phyloP scores from a whole-genome alignment of 2,329 filamentous ascomycete genomes.

The Ceratocystis huliohia region DNA sequence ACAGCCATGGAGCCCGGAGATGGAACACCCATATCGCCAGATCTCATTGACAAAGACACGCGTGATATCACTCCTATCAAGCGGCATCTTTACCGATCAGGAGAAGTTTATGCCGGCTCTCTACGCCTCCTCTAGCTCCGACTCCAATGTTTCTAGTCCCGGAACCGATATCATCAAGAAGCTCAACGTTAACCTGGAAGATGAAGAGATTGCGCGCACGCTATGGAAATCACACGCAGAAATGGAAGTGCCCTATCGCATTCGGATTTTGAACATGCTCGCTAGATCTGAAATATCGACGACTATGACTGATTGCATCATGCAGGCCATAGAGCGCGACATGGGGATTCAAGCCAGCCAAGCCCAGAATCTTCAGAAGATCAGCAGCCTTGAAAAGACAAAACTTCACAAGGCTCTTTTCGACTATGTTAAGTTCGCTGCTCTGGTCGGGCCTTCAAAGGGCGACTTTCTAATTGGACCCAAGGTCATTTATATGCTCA shows the following conservation, averaged over 20 bases:
- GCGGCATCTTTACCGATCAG: slow-evolving; percentile 69
- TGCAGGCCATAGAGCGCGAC: slow-evolving; percentile 47
- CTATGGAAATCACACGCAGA: slow-evolving; percentile 64
- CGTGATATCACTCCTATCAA: slow-evolving; percentile 60
- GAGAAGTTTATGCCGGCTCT: slow-evolving; percentile 76
- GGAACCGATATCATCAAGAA: slow-evolving; percentile 83
- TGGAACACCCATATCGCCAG: slow-evolving; percentile 20
- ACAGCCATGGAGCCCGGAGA: slow-evolving; percentile 43
- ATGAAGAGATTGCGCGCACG: slow-evolving; percentile 45
- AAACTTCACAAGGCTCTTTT: slow-evolving; percentile 77
- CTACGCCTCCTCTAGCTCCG: slow-evolving; percentile 69
- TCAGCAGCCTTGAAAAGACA: slow-evolving; percentile 56
- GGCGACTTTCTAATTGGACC: slow-evolving; percentile 54
- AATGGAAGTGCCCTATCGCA: slow-evolving; percentile 60
- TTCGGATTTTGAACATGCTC: slow-evolving; percentile 61
- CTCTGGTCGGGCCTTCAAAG: slow-evolving; percentile 51
- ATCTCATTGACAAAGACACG: slow-evolving; percentile 39
- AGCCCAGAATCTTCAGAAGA: slow-evolving; percentile 21
- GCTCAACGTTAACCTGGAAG: slow-evolving; percentile 60
- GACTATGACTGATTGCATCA: slow-evolving; percentile 53
- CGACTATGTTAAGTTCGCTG: slow-evolving; percentile 75
- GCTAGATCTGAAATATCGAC: slow-evolving; percentile 66
- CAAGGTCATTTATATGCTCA: slow-evolving; percentile 54
- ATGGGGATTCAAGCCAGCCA: neutral
- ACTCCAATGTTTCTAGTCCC: slow-evolving; percentile 68